Conservation (phyloP, 352 stramenopile species). For the Globisporangium cederbergense region DNA sequence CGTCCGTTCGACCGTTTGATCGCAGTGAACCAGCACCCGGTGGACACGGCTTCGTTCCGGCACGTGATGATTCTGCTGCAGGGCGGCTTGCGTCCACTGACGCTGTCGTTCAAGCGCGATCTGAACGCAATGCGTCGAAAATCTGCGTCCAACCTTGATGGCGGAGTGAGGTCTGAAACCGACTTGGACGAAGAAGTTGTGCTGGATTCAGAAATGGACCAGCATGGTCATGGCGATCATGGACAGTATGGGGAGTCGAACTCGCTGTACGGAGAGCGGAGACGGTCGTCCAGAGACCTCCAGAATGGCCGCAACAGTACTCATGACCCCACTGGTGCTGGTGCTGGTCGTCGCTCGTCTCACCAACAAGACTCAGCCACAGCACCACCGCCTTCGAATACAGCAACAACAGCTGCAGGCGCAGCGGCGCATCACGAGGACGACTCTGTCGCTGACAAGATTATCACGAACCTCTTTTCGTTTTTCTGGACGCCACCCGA, state of each 20-base stretch:
- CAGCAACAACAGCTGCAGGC: background rate
- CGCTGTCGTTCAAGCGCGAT: slow-evolving; percentile 68
- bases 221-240: background rate
- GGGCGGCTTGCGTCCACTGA: slow-evolving; percentile 71
- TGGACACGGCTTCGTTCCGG: slow-evolving; percentile 67
- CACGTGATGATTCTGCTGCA: slow-evolving; percentile 82
- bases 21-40: slow-evolving; percentile 72
- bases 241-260: slow-evolving; percentile 2
- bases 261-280: slow-evolving; percentile 5
- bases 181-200: slow-evolving; percentile 63
- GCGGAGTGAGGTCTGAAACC: slow-evolving; percentile 1
- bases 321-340: background rate
- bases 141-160: background rate
- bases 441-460: slow-evolving; percentile 67
- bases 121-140: slow-evolving; percentile 3
- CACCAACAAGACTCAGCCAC: no score
- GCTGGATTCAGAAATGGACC: slow-evolving; percentile 26
- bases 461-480: slow-evolving; percentile 85
- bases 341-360: no score
- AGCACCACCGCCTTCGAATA: background rate
- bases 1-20: slow-evolving; percentile 66
- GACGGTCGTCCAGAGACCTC: slow-evolving; percentile 12
- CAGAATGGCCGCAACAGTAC: background rate
- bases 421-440: slow-evolving; percentile 20
- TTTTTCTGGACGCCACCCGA: slow-evolving; percentile 72